These are phyloP conservation scores for Jasminum sambac DNA, from an alignment of 257 asterid genomes.

Conservation along the genomic window DNA sequence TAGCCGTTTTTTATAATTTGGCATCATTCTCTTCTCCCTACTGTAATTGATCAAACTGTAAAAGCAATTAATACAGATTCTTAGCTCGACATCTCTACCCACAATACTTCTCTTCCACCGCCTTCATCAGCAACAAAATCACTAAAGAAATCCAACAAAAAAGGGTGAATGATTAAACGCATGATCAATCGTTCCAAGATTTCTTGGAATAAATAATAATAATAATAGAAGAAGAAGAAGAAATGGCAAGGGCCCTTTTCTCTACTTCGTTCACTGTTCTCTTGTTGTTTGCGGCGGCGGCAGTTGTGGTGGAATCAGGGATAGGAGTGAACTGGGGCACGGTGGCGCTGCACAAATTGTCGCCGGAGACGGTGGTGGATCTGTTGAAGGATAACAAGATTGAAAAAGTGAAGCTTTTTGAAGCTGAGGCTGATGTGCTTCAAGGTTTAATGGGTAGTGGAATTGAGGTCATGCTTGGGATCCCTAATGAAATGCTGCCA, in stretches of 20 bases:
- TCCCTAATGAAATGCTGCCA: constrained; percentile 79
- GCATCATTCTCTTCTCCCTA: constrained; percentile 6
- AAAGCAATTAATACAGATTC: constrained; percentile 12
- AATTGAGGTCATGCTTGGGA: constrained; percentile 88
- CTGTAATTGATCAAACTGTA: not conserved
- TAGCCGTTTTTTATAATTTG: constrained; percentile 13
- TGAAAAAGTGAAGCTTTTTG: constrained; percentile 77
- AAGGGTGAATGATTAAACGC: not conserved
- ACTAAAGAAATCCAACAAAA: not conserved
- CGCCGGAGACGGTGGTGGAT: constrained; percentile 79
- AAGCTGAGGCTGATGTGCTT: constrained; percentile 65
- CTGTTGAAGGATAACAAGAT: constrained; percentile 70
- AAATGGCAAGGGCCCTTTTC: constrained; percentile 32
- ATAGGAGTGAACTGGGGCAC: constrained; percentile 97
- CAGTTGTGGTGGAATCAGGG: constrained; percentile 57
- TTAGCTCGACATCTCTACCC: not conserved
- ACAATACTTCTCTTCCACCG: constrained; percentile 9
- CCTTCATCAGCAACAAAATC: not conserved
- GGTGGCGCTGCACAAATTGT: constrained; percentile 59
- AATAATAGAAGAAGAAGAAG: no score
- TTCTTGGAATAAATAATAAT: not conserved
- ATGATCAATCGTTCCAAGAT: constrained; percentile 2
- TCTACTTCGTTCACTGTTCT: constrained; percentile 2
- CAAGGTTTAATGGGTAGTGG: constrained; percentile 75
- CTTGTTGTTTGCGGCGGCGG: constrained; percentile 13